These are phyloP conservation scores for Pichia paraexigua DNA, from an alignment of 805 yeast genomes.

Conservation along the genomic window DNA sequence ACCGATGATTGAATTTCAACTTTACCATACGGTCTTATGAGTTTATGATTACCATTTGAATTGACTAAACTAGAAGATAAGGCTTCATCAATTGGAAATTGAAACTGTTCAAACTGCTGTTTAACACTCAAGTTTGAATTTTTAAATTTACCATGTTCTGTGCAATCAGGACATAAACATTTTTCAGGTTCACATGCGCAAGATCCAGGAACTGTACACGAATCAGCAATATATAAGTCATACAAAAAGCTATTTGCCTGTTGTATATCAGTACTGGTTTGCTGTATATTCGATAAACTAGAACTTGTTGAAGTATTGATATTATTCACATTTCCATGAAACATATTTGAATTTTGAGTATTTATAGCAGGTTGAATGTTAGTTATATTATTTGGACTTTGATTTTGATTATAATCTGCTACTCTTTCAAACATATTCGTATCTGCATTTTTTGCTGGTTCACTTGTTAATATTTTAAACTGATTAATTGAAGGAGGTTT, in stretches of 20 bases:
- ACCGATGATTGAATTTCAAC: slow-evolving; percentile 18
- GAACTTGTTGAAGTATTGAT: background rate
- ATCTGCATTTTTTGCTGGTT: background rate
- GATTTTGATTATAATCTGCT: background rate
- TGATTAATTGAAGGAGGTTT: background rate
- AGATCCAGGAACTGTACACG: slow-evolving; percentile 29
- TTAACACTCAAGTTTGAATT: slow-evolving; percentile 9
- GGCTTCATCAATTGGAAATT: slow-evolving; percentile 6
- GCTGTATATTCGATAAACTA: background rate
- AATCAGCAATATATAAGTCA: slow-evolving; percentile 26
- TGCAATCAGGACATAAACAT: slow-evolving; percentile 27
- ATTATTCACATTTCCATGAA: background rate
- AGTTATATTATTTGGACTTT: background rate
- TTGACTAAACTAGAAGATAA: background rate
- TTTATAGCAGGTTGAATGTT: background rate
- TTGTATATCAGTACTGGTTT: background rate
- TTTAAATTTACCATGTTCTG: slow-evolving; percentile 19
- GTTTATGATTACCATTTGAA: background rate
- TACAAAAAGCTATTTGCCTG: slow-evolving; percentile 12
- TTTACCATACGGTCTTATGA: slow-evolving; percentile 17
- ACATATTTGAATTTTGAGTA: background rate
- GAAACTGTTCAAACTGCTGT: slow-evolving; percentile 14
- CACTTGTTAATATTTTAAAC: background rate
- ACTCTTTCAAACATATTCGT: background rate
- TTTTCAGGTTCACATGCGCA: slow-evolving; percentile 27